These are phyloP conservation scores for Penicillium flavigenum DNA, from an alignment of 495 filamentous ascomycete species.

Conservation along the genomic window DNA sequence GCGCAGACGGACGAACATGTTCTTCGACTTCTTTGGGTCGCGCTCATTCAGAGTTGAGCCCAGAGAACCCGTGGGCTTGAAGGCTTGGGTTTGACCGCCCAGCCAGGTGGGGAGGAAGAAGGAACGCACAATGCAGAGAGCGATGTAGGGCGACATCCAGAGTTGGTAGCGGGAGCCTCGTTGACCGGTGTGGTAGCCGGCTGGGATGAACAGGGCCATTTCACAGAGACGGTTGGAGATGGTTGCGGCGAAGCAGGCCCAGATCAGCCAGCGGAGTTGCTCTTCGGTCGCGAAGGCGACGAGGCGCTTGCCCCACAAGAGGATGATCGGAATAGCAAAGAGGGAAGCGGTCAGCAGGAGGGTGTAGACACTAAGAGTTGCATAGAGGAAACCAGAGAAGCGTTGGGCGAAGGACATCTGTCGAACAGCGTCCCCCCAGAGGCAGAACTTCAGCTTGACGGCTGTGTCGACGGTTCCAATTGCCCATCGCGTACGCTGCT, in stretches of 20 bases:
- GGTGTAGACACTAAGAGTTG: slow-evolving; percentile 43
- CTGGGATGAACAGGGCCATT: slow-evolving; percentile 43
- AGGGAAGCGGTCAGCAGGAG: slow-evolving; percentile 43
- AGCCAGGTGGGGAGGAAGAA: slow-evolving; percentile 49
- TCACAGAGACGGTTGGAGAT: slow-evolving; percentile 44
- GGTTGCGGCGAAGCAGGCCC: slow-evolving; percentile 43
- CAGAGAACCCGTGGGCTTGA: slow-evolving; percentile 38
- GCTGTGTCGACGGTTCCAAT: slow-evolving; percentile 47
- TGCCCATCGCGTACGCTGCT: slow-evolving; percentile 53
- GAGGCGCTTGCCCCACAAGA: slow-evolving; percentile 45
- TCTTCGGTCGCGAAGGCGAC: slow-evolving; percentile 43
- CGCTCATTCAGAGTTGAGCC: slow-evolving; percentile 35
- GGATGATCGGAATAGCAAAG: slow-evolving; percentile 47
- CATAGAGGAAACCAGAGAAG: slow-evolving; percentile 48
- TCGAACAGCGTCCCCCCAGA: slow-evolving; percentile 38
- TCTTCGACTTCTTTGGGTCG: slow-evolving; percentile 31
- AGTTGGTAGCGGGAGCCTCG: slow-evolving; percentile 41
- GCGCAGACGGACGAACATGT: slow-evolving; percentile 31
- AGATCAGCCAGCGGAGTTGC: slow-evolving; percentile 50
- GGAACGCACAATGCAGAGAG: slow-evolving; percentile 41
- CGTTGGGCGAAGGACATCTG: slow-evolving; percentile 37
- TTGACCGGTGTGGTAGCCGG: slow-evolving; percentile 47
- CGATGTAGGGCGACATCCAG: slow-evolving; percentile 50
- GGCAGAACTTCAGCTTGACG: slow-evolving; percentile 46
- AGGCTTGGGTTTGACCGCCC: slow-evolving; percentile 37